These are phyloP conservation scores for Pholiota molesta DNA, from an alignment of 768 basidiomycete genomes.

Conservation along the genomic window DNA sequence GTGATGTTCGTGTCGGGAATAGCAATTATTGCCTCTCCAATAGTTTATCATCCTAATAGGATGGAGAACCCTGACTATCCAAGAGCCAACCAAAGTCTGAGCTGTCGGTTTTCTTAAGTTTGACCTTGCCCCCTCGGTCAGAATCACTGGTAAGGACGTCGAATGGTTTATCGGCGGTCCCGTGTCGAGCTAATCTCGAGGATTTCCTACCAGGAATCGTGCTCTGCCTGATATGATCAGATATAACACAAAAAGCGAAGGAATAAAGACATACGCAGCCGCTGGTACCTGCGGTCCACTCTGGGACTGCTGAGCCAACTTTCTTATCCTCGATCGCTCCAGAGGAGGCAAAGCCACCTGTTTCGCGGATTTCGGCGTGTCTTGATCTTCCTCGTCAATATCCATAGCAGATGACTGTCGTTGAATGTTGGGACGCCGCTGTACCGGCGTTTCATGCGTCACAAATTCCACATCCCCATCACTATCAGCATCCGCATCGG, in stretches of 20 bases:
- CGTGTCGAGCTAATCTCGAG: neutral
- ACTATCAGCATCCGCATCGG: neutral
- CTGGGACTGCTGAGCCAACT: neutral
- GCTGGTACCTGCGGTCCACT: neutral
- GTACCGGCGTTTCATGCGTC: neutral
- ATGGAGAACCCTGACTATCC: neutral
- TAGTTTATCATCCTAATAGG: neutral
- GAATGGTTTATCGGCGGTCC: neutral
- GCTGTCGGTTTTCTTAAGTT: neutral
- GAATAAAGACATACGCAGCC: neutral
- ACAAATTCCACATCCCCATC: slow-evolving; percentile 4
- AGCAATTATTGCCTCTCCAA: too few relatives aligned
- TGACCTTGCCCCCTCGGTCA: neutral
- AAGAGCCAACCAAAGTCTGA: slow-evolving; percentile 1
- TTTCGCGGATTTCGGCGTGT: neutral
- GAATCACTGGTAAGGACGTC: neutral
- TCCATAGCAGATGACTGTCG: neutral
- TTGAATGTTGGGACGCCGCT: neutral
- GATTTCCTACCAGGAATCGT: neutral
- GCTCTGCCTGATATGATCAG: neutral
- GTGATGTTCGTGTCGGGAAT: too few relatives aligned
- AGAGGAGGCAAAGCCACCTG: neutral
- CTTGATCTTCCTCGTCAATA: neutral
- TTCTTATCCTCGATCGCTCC: neutral
- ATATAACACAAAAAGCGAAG: neutral